Percentiles rank a stretch among this genome's conserved stretches.
phyloP scores from a whole-genome alignment of 495 filamentous ascomycete species.

The Pseudevernia furfuracea region DNA sequence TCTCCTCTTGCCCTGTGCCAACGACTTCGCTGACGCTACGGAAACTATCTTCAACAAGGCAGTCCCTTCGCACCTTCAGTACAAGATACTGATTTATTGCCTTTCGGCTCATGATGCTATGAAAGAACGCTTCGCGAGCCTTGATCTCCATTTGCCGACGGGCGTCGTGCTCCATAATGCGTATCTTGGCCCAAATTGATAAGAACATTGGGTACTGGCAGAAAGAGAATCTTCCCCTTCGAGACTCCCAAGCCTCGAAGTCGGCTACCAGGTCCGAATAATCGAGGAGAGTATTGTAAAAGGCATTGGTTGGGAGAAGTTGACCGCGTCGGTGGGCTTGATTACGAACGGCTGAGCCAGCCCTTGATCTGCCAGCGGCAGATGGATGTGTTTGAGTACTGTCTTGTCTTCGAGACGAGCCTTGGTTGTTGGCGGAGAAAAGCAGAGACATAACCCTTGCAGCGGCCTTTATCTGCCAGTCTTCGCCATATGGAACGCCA shows the following conservation, averaged over 20 bases:
- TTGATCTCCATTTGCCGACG: slow-evolving; percentile 86
- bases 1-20: slow-evolving; percentile 73
- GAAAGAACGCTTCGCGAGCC: slow-evolving; percentile 86
- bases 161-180: slow-evolving; percentile 85
- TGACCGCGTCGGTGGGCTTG: slow-evolving; percentile 49
- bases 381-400: slow-evolving; percentile 6
- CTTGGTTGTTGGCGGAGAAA: slow-evolving; percentile 72
- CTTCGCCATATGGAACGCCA: slow-evolving; percentile 61
- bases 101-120: slow-evolving; percentile 69
- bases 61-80: slow-evolving; percentile 74
- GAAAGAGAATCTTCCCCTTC: slow-evolving; percentile 70
- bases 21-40: slow-evolving; percentile 81
- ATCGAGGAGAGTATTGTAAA: slow-evolving; percentile 82
- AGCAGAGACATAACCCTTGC: slow-evolving; percentile 75
- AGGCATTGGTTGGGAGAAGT: slow-evolving; percentile 69
- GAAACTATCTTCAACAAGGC: slow-evolving; percentile 84
- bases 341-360: slow-evolving; percentile 32
- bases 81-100: slow-evolving; percentile 73
- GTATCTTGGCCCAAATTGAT: slow-evolving; percentile 89
- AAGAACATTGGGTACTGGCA: slow-evolving; percentile 93
- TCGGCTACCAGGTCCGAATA: slow-evolving; percentile 79
- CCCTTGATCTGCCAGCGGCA: slow-evolving; percentile 24
- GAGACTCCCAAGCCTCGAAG: slow-evolving; percentile 83
- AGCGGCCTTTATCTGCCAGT: slow-evolving; percentile 86
- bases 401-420: slow-evolving; percentile 15